Percentiles rank a stretch among this genome's conserved stretches.
phyloP scores from a whole-genome alignment of 768 basidiomycete species.

The Aureoboletus auriporus region DNA sequence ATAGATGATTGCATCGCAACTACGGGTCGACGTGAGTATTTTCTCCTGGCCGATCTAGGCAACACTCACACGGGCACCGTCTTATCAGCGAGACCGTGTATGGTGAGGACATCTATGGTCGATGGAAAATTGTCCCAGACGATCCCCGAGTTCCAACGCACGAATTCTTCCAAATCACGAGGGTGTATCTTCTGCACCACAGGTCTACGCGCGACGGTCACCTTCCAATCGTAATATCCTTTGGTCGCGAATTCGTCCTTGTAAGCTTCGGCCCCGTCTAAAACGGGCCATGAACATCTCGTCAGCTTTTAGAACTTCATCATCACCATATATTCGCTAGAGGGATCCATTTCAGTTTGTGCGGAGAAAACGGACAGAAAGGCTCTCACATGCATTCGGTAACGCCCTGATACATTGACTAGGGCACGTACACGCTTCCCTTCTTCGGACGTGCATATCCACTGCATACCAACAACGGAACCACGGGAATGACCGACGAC shows the following conservation, averaged over 20 bases:
- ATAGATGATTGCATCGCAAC: conserved; percentile 72
- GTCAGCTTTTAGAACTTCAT: neutral
- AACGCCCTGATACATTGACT: conserved; percentile 74
- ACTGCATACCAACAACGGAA: conserved; percentile 60
- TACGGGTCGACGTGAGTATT: conserved; percentile 22
- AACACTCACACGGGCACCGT: conserved; percentile 64
- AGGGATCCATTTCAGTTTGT: conserved; percentile 1
- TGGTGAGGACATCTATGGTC: conserved; percentile 60
- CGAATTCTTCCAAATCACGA: conserved; percentile 58
- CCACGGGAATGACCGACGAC: conserved; percentile 80
- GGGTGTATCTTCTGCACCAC: conserved; percentile 51
- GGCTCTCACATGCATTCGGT: conserved; percentile 68
- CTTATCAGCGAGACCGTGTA: conserved; percentile 71
- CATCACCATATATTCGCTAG: conserved; percentile 28
- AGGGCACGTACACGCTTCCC: conserved; percentile 54
- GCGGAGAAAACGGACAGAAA: neutral
- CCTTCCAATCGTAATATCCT: conserved; percentile 61
- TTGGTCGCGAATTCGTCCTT: conserved; percentile 47
- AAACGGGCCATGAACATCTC: conserved; percentile 2
- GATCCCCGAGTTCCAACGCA: conserved; percentile 59
- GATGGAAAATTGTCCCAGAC: conserved; percentile 69
- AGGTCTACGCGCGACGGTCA: conserved; percentile 61
- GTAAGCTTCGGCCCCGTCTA: conserved; percentile 34
- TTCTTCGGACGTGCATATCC: conserved; percentile 62
- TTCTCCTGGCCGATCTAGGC: neutral